Evolutionary conservation across 1,139 yeast species (phyloP).

Genomic region (Yamadazyma songkhlaensis): DNA sequence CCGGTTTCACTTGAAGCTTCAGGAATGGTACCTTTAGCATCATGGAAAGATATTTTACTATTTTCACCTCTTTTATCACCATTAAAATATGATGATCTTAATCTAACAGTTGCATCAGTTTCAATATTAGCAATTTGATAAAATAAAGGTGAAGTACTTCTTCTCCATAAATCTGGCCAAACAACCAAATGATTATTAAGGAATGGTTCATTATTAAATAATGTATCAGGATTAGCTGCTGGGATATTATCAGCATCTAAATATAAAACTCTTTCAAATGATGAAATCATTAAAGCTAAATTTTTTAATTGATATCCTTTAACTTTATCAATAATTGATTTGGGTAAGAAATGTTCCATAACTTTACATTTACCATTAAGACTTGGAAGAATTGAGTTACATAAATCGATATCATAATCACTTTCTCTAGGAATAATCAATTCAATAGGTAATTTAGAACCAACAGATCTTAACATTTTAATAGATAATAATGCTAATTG

Average conservation of each 20-base stretch:
- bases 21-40: slow-evolving; percentile 53
- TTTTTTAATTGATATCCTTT: slow-evolving; percentile 32
- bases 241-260: slow-evolving; percentile 39
- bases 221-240: slow-evolving; percentile 29
- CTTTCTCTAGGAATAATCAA: slow-evolving; percentile 32
- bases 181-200: slow-evolving; percentile 24
- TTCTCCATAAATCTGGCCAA: slow-evolving; percentile 44
- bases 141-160: slow-evolving; percentile 34
- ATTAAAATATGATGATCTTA: slow-evolving; percentile 25
- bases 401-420: slow-evolving; percentile 32
- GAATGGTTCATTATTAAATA: slow-evolving; percentile 32
- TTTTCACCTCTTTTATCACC: slow-evolving; percentile 27
- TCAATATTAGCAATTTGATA: slow-evolving; percentile 29
- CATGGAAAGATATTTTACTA: slow-evolving; percentile 35
- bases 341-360: slow-evolving; percentile 31
- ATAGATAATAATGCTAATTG: slow-evolving; percentile 56
- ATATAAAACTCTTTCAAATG: slow-evolving; percentile 32
- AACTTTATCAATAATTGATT: slow-evolving; percentile 16
- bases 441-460: slow-evolving; percentile 59
- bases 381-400: slow-evolving; percentile 26
- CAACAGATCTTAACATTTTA: slow-evolving; percentile 49
- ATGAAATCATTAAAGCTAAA: slow-evolving; percentile 32
- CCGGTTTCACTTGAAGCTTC: slow-evolving; percentile 65
- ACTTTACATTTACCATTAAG: slow-evolving; percentile 32
- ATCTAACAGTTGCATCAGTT: slow-evolving; percentile 17